Evolutionary conservation across 306 rosid genomes (phyloP), one percentile per base, ranked within the genome.

Genomic region (Rosa persica): DNA sequence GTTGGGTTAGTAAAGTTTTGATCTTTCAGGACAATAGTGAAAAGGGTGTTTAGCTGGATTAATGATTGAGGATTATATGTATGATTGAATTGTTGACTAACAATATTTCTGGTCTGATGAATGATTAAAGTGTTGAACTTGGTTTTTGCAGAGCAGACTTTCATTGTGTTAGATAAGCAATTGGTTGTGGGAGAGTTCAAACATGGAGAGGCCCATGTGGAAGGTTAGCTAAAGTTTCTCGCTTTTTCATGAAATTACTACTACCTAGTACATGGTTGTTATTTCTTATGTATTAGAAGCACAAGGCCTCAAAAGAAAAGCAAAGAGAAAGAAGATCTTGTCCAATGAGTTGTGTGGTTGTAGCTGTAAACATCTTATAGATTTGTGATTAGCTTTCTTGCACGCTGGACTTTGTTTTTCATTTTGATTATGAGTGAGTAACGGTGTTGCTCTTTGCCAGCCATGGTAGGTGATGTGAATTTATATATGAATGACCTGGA

Each of bases 401-500:
- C 46, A 40, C 57, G 20, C 46, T 36, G 5, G 46, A 47, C 23
- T 58, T 11, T 68, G 19, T 67, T 43, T 52, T 55, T 44, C 80
- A 34, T 39, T 74, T 49, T 69, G 49, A 58, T 15, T 72, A 46
- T 67, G 30, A 52, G 65, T 44, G 72, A 79, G 75, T 88, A 57
- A 83, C 62, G 19, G 8, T 82, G 8, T 75, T 75, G 55, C 62
- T 67, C 54, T 52, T 78, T 89, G 85, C 60, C 87, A 94, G 98
- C 97, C 72, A 89, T 92, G 98, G 87, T 88, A 61, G 98, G 98
- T 81, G 98, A 95, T 88, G 98, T 95, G 69, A 95, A 95, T 81
- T 77, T 95, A 22, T 95, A 91, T 83, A 92, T 92, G 93, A 92
- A 95, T 83, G 91, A 92, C 49, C 80, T 79, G 60, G 90, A 95